Evolutionary conservation across 2,329 filamentous ascomycete species (phyloP).

Genomic region (Grosmannia clavigera): DNA sequence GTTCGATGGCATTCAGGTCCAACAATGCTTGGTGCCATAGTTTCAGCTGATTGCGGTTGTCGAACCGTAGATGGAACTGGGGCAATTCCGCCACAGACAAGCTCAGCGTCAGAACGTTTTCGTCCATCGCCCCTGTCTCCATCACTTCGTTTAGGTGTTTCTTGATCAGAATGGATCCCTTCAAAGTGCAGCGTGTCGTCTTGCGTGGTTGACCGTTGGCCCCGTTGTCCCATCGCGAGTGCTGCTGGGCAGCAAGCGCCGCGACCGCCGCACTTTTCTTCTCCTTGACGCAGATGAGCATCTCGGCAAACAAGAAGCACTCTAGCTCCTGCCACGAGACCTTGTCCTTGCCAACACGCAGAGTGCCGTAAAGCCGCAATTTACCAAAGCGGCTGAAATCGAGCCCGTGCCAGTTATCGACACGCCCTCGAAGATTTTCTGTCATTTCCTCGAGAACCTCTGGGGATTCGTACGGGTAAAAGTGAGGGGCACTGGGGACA

Average conservation of each 20-base stretch:
- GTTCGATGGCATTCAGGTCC: slow-evolving; percentile 65
- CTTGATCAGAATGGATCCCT: slow-evolving; percentile 96
- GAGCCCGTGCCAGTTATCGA: slow-evolving; percentile 96
- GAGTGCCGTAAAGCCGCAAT: slow-evolving; percentile 73
- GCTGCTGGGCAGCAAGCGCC: slow-evolving; percentile 18
- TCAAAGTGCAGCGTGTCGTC: slow-evolving; percentile 70
- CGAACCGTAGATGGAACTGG: slow-evolving; percentile 86
- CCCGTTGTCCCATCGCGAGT: slow-evolving; percentile 53
- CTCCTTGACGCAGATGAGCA: slow-evolving; percentile 99
- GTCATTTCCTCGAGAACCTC: slow-evolving; percentile 76
- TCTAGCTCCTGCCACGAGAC: slow-evolving; percentile 96
- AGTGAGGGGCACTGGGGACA: slow-evolving; percentile 41
- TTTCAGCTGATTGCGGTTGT: slow-evolving; percentile 71
- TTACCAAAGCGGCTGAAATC: slow-evolving; percentile 92
- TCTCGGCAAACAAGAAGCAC: slow-evolving; percentile 93
- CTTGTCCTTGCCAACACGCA: slow-evolving; percentile 92
- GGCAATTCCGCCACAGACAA: slow-evolving; percentile 86
- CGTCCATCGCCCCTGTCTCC: slow-evolving; percentile 59
- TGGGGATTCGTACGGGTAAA: slow-evolving; percentile 61
- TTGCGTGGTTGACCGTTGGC: slow-evolving; percentile 40
- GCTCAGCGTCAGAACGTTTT: slow-evolving; percentile 76
- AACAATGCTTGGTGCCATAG: slow-evolving; percentile 79
- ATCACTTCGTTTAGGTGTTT: slow-evolving; percentile 86
- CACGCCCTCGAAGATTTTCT: slow-evolving; percentile 70
- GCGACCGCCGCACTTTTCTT: slow-evolving; percentile 52